phyloP scores from a whole-genome alignment of 768 basidiomycete genomes.

The Boletus huronensis region DNA sequence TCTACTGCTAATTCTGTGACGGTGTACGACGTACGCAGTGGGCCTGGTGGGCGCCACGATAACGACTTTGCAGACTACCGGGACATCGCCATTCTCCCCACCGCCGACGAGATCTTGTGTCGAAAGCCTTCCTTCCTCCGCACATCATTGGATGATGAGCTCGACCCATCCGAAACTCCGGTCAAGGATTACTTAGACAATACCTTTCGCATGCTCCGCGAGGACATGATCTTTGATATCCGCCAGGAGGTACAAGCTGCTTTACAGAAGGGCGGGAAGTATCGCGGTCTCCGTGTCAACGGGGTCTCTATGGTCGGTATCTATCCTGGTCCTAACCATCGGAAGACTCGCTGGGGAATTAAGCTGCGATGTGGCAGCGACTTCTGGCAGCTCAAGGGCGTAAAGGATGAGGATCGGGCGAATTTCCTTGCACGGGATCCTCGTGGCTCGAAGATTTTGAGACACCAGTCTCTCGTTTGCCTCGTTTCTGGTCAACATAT shows the following conservation, averaged over 20 bases:
- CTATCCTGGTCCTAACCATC: conserved; percentile 25
- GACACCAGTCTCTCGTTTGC: conserved; percentile 53
- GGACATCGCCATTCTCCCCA: conserved; percentile 57
- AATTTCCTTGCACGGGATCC: conserved; percentile 34
- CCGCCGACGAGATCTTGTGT: conserved; percentile 53
- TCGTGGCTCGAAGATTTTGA: conserved; percentile 36
- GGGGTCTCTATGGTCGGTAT: conserved; percentile 37
- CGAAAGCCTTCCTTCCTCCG: conserved; percentile 48
- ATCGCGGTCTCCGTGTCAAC: conserved; percentile 32
- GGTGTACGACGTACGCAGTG: conserved; percentile 13
- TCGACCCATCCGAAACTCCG: conserved; percentile 26
- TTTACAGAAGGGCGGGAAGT: conserved; percentile 34
- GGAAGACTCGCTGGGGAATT: conserved; percentile 40
- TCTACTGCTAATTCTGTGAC: conserved; percentile 19
- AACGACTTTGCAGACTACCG: conserved; percentile 62
- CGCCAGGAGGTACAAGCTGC: conserved; percentile 49
- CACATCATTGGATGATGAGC: conserved; percentile 25
- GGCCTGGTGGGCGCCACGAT: conserved; percentile 65
- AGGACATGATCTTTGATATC: conserved; percentile 60
- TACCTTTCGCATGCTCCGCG: conserved; percentile 60
- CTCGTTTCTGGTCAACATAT: conserved; percentile 46
- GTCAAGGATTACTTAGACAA: conserved; percentile 53
- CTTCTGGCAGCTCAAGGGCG: conserved; percentile 33
- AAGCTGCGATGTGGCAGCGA: conserved; percentile 34
- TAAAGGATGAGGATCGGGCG: conserved; percentile 29